Percentiles rank a stretch among this genome's conserved stretches.
Evolutionary conservation across 176 grass and related monocot genomes (phyloP).

Genomic region (Phoenix dactylifera): DNA sequence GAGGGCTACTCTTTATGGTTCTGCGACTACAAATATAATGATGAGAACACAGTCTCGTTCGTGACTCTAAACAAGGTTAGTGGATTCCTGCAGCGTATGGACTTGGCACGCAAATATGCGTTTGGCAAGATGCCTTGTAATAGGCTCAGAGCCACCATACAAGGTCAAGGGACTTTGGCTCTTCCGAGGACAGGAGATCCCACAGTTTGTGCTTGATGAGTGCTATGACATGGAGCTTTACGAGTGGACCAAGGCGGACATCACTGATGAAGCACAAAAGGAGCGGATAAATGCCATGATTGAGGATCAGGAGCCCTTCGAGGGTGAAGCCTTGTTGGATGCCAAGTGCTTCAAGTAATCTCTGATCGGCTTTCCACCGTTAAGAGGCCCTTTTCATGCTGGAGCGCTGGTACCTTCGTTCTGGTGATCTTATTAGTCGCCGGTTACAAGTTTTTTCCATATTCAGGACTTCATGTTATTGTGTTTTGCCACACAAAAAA

Average conservation of each 20-base stretch:
- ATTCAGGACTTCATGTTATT: too few species aligned
- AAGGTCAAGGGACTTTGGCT: conserved; percentile 85
- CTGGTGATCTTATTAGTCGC: too few species aligned
- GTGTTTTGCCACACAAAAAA: too few species aligned
- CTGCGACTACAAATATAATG: conserved; percentile 97
- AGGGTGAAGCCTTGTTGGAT: conserved; percentile 54
- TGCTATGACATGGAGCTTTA: conserved; percentile 87
- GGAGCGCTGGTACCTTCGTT: too few species aligned
- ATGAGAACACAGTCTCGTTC: conserved; percentile 80
- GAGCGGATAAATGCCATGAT: conserved; percentile 74
- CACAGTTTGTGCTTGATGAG: conserved; percentile 68
- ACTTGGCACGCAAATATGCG: conserved; percentile 74
- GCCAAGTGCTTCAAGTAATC: conserved; percentile 87
- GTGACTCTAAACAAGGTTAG: conserved; percentile 95
- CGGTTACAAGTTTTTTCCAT: too few species aligned
- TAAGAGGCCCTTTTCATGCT: too few species aligned
- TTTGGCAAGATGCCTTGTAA: conserved; percentile 87
- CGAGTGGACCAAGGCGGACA: conserved; percentile 71
- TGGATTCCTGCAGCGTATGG: conserved; percentile 93
- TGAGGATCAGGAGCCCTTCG: conserved; percentile 79
- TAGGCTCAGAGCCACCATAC: conserved; percentile 52
- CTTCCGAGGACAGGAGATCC: conserved; percentile 63
- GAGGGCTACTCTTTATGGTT: conserved; percentile 99
- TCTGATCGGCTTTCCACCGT: too few species aligned
- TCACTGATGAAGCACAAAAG: conserved; percentile 65